phyloP scores from a whole-genome alignment of 208 protist genomes.

The Trypanosoma conorhini region DNA sequence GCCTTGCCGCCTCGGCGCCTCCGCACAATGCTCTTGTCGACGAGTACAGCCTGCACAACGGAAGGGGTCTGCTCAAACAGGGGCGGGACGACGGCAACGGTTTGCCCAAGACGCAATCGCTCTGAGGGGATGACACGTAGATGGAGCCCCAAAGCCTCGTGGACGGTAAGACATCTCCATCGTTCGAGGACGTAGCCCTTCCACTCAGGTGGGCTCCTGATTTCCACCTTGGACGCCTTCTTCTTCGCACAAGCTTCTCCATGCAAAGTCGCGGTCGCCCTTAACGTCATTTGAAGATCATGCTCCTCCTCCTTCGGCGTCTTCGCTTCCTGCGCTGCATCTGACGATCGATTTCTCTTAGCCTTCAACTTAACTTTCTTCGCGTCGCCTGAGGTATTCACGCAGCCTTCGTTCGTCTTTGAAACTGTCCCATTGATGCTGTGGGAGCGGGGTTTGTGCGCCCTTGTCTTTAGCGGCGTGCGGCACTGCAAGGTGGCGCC shows the following conservation, averaged over 20 bases:
- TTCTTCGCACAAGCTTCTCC: neutral
- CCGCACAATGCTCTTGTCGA: conserved; percentile 35
- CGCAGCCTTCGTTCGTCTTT: neutral
- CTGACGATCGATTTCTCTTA: neutral
- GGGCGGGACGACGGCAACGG: conserved; percentile 64
- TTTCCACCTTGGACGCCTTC: neutral
- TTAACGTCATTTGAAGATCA: neutral
- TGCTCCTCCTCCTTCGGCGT: neutral
- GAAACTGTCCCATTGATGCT: neutral
- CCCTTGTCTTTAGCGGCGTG: conserved; percentile 34
- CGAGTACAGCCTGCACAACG: conserved; percentile 60
- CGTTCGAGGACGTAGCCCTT: conserved; percentile 59
- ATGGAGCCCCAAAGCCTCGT: conserved; percentile 46
- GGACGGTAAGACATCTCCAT: conserved; percentile 48
- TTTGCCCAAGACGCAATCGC: conserved; percentile 46
- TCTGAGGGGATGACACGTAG: conserved; percentile 38
- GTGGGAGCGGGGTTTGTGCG: neutral
- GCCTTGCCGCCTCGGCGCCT: neutral
- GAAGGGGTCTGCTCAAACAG: conserved; percentile 61
- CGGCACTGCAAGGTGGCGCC: conserved; percentile 54
- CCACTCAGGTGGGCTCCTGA: conserved; percentile 22
- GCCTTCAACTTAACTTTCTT: neutral
- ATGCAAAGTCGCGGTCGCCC: neutral
- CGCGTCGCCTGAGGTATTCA: neutral
- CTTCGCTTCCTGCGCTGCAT: neutral